Base-by-base conservation (phyloP, 2,329 filamentous ascomycete genomes). In the Penicillium sp. region DNA sequence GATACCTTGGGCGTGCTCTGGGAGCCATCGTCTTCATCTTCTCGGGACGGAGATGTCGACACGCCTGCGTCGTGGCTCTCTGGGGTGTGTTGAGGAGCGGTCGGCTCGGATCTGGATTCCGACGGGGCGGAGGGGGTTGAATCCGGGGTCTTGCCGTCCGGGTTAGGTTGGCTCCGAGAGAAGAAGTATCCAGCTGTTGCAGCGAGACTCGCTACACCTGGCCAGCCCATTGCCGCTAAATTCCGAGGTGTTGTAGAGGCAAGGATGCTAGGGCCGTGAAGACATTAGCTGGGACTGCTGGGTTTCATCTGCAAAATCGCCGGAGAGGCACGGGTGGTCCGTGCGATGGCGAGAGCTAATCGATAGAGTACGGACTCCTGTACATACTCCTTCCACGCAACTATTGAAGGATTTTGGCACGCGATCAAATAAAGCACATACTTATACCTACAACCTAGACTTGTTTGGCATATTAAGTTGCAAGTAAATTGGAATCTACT, bases 191-290 rank as follows among this genome's bases (percentile, higher is more conserved):
- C 73, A 39, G 75, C 64, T 8, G 79, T 75, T 31, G 75, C 69
- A 54, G 79, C 58, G 25, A 82, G 60, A 31, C 73, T 68, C 35
- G 71, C 75, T 34, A 78, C 68, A 38, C 74, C 75, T 61, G 78
- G 66, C 70, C 76, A 77, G 61, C 76, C 79, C 79, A 81, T 81
- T 8, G 55, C 62, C 62, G 66, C 67, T 61, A 60, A 63, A 50
- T 41, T 34, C 47, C 49, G 39, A 35, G 37, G 35, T 38, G 53
- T 41, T 53, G 50, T 20, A 59, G 53, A 39, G 42, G 34, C 5
- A 25, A 28, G 8, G 14, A 31, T 14, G 37, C 54, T 55, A 17
- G 14, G 22, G 41, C n/a, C n/a, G 11, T 35, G 39, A 25, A 31
- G 22, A 38, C 25, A 22, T 43, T 4, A 20, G 4, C 15, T 12